phyloP scores from a whole-genome alignment of 2,329 filamentous ascomycete genomes.

The Trichophyton rubrum region DNA sequence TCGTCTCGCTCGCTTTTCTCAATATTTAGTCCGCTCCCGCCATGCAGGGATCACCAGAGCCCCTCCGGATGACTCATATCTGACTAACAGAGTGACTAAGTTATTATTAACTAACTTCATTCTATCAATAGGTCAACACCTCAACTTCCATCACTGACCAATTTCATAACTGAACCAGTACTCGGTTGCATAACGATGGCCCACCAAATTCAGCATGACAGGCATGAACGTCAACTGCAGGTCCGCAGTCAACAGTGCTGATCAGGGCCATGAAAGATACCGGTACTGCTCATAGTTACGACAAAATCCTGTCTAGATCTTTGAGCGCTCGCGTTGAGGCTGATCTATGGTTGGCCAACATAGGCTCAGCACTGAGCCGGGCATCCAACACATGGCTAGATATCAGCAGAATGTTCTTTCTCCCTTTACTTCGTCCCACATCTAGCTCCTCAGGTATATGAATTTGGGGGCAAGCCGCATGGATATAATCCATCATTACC shows the following conservation, averaged over 20 bases:
- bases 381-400: constrained; percentile 3
- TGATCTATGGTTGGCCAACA: constrained; percentile 13
- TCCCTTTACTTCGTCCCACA: too few relatives aligned
- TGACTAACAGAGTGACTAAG: neutral
- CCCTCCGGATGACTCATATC: neutral
- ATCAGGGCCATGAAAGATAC: constrained; percentile 12
- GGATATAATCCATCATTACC: too few relatives aligned
- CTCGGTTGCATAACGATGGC: constrained; percentile 17
- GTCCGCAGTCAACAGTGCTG: constrained; percentile 11
- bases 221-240: constrained; percentile 14
- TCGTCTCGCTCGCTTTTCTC: neutral
- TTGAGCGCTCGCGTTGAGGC: constrained; percentile 11
- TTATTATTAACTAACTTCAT: neutral
- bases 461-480: too few relatives aligned
- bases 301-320: constrained; percentile 13
- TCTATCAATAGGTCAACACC: too few relatives aligned
- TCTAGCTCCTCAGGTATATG: too few relatives aligned
- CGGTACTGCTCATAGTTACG: constrained; percentile 19
- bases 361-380: constrained; percentile 14
- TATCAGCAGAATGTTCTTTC: too few relatives aligned
- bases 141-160: too few relatives aligned
- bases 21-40: neutral
- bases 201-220: constrained; percentile 14
- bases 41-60: neutral
- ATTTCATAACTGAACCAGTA: constrained; percentile 13